Percentiles rank a stretch among this genome's conserved stretches.
Conservation (phyloP, 768 basidiomycete genomes). For the Boletus pseudo-olivaceus region DNA sequence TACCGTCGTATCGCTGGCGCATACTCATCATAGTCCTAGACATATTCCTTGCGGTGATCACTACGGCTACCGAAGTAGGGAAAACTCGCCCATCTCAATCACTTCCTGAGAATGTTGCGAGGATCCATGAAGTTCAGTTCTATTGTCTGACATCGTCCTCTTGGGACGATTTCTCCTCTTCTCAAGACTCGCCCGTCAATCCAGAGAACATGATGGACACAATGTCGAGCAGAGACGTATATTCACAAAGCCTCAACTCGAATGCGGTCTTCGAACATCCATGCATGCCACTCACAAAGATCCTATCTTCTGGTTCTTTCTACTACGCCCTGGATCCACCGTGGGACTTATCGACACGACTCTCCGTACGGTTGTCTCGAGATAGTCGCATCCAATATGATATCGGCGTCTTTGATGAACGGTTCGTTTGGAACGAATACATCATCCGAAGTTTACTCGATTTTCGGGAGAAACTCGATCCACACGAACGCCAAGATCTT, state of each 20-base stretch:
- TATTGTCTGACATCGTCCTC: constrained; percentile 78
- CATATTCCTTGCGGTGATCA: constrained; percentile 81
- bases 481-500: constrained; percentile 64
- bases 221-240: constrained; percentile 42
- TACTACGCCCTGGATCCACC: constrained; percentile 81
- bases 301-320: constrained; percentile 88
- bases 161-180: constrained; percentile 74
- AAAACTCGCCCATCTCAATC: constrained; percentile 60
- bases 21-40: constrained; percentile 42
- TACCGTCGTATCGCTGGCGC: background rate
- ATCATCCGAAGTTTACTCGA: constrained; percentile 83
- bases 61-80: constrained; percentile 71
- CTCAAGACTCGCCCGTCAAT: constrained; percentile 50
- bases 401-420: constrained; percentile 65
- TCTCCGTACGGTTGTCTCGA: constrained; percentile 64
- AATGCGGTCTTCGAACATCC: constrained; percentile 82
- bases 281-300: constrained; percentile 84
- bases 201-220: constrained; percentile 53
- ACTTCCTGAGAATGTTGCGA: constrained; percentile 63
- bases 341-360: constrained; percentile 88
- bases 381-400: constrained; percentile 45
- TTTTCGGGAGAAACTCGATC: constrained; percentile 77
- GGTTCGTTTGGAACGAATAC: constrained; percentile 95
- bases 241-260: constrained; percentile 35
- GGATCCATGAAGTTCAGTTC: constrained; percentile 87